A percentile compares a stretch with the other conserved stretches of the same genome.
These are phyloP conservation scores for Stephania japonica DNA, from an alignment of 164 flowering plant species.

Conservation along the genomic window DNA sequence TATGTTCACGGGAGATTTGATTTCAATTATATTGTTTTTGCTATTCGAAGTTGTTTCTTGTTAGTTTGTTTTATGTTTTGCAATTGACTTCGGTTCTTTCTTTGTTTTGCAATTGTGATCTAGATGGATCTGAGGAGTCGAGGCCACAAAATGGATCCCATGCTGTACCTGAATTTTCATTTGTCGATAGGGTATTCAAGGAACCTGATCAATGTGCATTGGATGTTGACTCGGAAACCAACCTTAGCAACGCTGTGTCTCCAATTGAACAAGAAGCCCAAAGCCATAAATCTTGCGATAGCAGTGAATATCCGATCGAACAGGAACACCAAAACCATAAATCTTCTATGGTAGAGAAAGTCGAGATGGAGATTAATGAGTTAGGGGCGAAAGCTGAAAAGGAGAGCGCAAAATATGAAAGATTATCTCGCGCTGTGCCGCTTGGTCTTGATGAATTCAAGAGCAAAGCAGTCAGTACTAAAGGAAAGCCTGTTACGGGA, in stretches of 20 bases:
- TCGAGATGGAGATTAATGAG: slow-evolving; percentile 22
- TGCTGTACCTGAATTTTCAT: slow-evolving; percentile 13
- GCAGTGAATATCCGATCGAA: slow-evolving; percentile 5
- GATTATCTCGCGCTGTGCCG: slow-evolving; percentile 46
- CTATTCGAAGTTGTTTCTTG: background rate
- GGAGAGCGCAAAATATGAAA: slow-evolving; percentile 32
- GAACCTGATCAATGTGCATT: slow-evolving; percentile 17
- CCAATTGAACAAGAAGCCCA: slow-evolving; percentile 15
- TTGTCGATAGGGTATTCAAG: slow-evolving; percentile 12
- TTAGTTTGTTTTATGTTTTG: background rate
- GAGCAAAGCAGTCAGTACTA: slow-evolving; percentile 59
- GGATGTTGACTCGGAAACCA: slow-evolving; percentile 14
- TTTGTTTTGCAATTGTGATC: background rate
- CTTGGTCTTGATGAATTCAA: slow-evolving; percentile 87
- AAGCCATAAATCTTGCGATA: slow-evolving; percentile 2
- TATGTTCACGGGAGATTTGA: background rate
- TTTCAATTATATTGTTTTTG: background rate
- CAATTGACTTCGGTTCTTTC: background rate
- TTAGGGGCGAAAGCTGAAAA: slow-evolving; percentile 26
- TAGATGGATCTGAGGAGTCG: slow-evolving; percentile 20
- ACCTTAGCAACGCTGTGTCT: slow-evolving; percentile 7
- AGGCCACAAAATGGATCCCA: slow-evolving; percentile 15
- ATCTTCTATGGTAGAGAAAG: slow-evolving; percentile 18
- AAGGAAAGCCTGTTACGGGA: slow-evolving; percentile 38
- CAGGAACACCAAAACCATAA: slow-evolving; percentile 15